Percentiles rank a stretch among this genome's conserved stretches.
These are phyloP conservation scores for Penicillium sp. DNA, from an alignment of 2,329 filamentous ascomycete species.

Conservation along the genomic window DNA sequence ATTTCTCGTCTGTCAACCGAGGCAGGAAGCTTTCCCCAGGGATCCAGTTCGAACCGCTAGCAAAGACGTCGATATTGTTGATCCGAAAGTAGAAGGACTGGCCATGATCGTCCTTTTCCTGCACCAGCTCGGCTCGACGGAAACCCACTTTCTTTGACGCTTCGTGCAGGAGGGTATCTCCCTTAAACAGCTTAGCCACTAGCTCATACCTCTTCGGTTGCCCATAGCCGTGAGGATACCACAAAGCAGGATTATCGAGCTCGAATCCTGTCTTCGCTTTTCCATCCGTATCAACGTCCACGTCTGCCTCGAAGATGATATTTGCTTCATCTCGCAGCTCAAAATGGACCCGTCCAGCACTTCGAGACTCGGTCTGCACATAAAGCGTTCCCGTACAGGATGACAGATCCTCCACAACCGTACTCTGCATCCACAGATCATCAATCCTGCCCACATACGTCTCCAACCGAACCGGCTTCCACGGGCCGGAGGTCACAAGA, in stretches of 20 bases:
- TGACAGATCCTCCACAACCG: constrained; percentile 48
- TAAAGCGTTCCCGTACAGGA: constrained; percentile 34
- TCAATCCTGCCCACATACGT: constrained; percentile 63
- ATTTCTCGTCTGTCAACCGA: constrained; percentile 58
- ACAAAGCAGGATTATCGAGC: constrained; percentile 56
- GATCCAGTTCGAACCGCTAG: constrained; percentile 70
- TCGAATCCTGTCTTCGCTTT: constrained; percentile 38
- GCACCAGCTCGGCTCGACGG: constrained; percentile 53
- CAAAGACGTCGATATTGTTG: constrained; percentile 69
- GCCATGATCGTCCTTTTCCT: constrained; percentile 55
- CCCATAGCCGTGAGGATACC: constrained; percentile 66
- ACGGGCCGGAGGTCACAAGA: constrained; percentile 66
- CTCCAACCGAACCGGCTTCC: constrained; percentile 70
- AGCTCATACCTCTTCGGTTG: constrained; percentile 61
- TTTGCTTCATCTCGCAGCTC: constrained; percentile 36
- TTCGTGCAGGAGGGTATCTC: constrained; percentile 49
- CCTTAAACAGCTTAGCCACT: constrained; percentile 49
- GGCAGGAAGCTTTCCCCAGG: constrained; percentile 66
- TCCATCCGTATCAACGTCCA: constrained; percentile 45
- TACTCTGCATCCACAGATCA: constrained; percentile 57
- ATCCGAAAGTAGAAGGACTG: constrained; percentile 69
- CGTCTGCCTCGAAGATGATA: constrained; percentile 31
- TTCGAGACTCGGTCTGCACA: not conserved
- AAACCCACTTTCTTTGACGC: constrained; percentile 59
- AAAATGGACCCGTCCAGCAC: not conserved